Evolutionary conservation across 2,329 filamentous ascomycete species (phyloP), one percentile per base, ranked within the genome.

Genomic region (Fusarium torulosum): DNA sequence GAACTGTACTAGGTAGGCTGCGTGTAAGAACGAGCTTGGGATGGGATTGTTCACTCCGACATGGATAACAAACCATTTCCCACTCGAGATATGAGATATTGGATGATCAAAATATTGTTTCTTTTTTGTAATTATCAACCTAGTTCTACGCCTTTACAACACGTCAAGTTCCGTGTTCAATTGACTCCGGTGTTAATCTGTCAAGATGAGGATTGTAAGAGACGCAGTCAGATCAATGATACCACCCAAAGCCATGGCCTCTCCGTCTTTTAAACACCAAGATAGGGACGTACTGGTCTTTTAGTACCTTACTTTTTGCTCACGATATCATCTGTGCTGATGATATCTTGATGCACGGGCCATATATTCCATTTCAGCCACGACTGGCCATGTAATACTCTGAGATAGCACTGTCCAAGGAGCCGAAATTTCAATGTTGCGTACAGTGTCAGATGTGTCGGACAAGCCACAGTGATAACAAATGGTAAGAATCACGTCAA

Each of bases 401-500:
- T 3, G 4, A 17, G 17, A 13, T 9, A 15, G 13, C 54, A 65
- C 62, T 46, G 60, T 54, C 4, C n/a, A 10, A 17, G 20, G 6
- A 6, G 15, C 5, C 21, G 4, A 6, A 3, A 31, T 2, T 7
- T 6, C 0, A 2, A 41, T 5, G 2, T 1, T 14, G 13, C 13
- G 19, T 50, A 17, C 19, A 5, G 21, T 37, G 35, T 10, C 9
- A 37, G 7, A 10, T 2, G 2, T 19, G 7, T 3, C 7, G 2
- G 15, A 17, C 7, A 19, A 68, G 59, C 64, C 64, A 68, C 64
- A 55, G 25, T 20, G n/a, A 43, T 27, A 38, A 43, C 23, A 29
- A 41, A 51, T n/a, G 33, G 59, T 67, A 42, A 67, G 49, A 58
- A 68, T 59, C 51, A 47, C 60, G 65, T 69, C 60, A 69, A 68